These are phyloP conservation scores for Trichoderma endophyticum DNA, from an alignment of 2,329 filamentous ascomycete species.

Conservation along the genomic window DNA sequence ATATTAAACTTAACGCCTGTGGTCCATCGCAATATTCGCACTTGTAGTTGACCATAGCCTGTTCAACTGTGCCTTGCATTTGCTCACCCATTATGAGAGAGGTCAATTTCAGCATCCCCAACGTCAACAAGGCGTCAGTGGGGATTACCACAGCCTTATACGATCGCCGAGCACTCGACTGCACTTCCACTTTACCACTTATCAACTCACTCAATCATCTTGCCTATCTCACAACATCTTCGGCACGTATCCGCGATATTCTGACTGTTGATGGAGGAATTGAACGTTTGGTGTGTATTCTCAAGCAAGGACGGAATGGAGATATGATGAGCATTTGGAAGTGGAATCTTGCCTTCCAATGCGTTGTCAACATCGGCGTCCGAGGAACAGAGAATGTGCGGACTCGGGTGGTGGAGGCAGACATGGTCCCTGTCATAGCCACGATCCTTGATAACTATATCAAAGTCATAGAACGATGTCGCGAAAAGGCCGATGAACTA, in stretches of 20 bases:
- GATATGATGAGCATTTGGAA: slow-evolving; percentile 99
- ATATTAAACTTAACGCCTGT: not conserved
- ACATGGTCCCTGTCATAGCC: slow-evolving; percentile 98
- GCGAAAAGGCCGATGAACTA: slow-evolving; percentile 78
- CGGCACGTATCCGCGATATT: slow-evolving; percentile 94
- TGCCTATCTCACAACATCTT: slow-evolving; percentile 96
- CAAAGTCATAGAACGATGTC: slow-evolving; percentile 88
- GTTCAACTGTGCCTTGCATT: slow-evolving; percentile 9
- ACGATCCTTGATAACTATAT: slow-evolving; percentile 99
- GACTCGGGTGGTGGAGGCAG: slow-evolving; percentile 93
- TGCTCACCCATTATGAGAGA: slow-evolving; percentile 76
- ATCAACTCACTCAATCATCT: slow-evolving; percentile 99
- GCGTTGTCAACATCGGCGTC: slow-evolving; percentile 97
- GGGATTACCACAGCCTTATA: slow-evolving; percentile 98
- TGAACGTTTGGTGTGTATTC: slow-evolving; percentile 91
- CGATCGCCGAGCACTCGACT: slow-evolving; percentile 94
- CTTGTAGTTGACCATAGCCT: not conserved
- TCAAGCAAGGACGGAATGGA: slow-evolving; percentile 94
- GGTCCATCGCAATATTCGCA: not conserved
- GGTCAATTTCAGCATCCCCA: slow-evolving; percentile 99
- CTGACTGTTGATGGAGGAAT: slow-evolving; percentile 98
- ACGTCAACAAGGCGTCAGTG: slow-evolving; percentile 98
- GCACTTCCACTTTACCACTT: slow-evolving; percentile 92
- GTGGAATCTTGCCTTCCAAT: slow-evolving; percentile 98
- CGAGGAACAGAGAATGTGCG: slow-evolving; percentile 90